Percentiles rank a stretch among this genome's conserved stretches.
Conservation (phyloP, 2,329 filamentous ascomycete species). For the Penicillium sp. region DNA sequence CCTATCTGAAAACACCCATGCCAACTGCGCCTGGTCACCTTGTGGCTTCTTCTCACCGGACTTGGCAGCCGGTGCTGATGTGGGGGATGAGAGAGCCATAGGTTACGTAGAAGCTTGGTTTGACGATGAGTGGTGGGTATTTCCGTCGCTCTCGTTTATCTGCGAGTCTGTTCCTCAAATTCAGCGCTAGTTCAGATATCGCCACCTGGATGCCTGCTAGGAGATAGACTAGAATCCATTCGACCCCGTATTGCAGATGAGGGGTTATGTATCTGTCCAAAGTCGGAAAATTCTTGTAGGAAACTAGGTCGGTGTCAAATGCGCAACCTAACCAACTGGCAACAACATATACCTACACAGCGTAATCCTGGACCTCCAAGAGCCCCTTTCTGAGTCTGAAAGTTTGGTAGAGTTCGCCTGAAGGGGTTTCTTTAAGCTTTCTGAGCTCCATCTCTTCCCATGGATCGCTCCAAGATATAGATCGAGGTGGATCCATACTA, state of each 20-base stretch:
- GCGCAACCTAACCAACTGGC: too few relatives aligned
- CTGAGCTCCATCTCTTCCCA: not conserved
- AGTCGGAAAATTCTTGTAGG: not conserved
- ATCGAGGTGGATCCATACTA: too few relatives aligned
- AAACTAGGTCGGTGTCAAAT: not conserved
- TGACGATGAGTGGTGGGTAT: not conserved
- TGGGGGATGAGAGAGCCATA: not conserved
- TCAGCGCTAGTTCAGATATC: not conserved
- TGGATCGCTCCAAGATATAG: too few relatives aligned
- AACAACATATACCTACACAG: too few relatives aligned
- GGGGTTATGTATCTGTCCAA: not conserved
- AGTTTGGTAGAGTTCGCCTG: too few relatives aligned
- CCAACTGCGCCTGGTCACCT: not conserved
- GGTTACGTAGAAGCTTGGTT: not conserved
- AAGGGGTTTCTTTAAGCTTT: not conserved
- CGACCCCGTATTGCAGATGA: not conserved
- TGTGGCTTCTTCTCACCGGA: slow-evolving; percentile 4
- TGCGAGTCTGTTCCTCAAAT: not conserved
- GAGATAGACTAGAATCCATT: not conserved
- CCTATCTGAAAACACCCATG: not conserved
- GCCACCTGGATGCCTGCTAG: not conserved
- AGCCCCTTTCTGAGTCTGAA: too few relatives aligned
- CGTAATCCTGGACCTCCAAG: too few relatives aligned
- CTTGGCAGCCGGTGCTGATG: not conserved
- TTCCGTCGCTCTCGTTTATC: not conserved